A percentile compares a stretch with the other conserved stretches of the same genome.
Evolutionary conservation across 78 protist species (phyloP).

Genomic region (Polysphondylium violaceum): DNA sequence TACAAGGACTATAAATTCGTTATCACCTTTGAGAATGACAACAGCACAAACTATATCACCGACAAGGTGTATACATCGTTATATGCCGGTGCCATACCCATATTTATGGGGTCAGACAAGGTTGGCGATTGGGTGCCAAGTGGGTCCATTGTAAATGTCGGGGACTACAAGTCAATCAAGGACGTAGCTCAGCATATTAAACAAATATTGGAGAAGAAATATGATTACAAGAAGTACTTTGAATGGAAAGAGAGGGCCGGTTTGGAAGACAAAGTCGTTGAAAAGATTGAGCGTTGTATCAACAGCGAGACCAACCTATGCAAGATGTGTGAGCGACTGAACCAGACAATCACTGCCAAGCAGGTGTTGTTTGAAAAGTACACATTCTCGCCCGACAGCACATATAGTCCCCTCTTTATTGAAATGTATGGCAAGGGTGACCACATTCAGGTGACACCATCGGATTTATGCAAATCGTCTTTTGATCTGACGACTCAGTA

Average conservation of each 20-base stretch:
- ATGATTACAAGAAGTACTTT: neutral
- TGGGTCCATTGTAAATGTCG: slow-evolving; percentile 17
- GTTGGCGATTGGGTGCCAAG: slow-evolving; percentile 58
- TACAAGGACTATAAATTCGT: slow-evolving; percentile 31
- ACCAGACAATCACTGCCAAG: no score
- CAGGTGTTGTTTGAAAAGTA: no score
- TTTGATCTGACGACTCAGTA: slow-evolving; percentile 21
- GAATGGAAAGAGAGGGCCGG: slow-evolving; percentile 6
- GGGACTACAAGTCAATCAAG: neutral
- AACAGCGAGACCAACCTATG: slow-evolving; percentile 3
- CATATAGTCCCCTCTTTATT: neutral
- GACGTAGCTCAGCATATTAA: slow-evolving; percentile 8
- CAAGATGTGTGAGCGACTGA: slow-evolving; percentile 15
- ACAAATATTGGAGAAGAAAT: neutral
- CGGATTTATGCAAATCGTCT: neutral
- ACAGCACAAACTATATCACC: slow-evolving; percentile 52
- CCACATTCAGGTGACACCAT: neutral
- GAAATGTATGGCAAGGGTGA: slow-evolving; percentile 51
- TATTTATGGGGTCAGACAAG: slow-evolving; percentile 44
- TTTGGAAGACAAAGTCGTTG: slow-evolving; percentile 19
- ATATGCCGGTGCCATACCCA: slow-evolving; percentile 59
- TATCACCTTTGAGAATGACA: slow-evolving; percentile 59
- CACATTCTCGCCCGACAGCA: no score
- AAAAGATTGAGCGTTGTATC: slow-evolving; percentile 35
- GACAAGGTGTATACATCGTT: slow-evolving; percentile 51